Conservation (phyloP, 2,329 filamentous ascomycete species). For the Cladosporium sp. region DNA sequence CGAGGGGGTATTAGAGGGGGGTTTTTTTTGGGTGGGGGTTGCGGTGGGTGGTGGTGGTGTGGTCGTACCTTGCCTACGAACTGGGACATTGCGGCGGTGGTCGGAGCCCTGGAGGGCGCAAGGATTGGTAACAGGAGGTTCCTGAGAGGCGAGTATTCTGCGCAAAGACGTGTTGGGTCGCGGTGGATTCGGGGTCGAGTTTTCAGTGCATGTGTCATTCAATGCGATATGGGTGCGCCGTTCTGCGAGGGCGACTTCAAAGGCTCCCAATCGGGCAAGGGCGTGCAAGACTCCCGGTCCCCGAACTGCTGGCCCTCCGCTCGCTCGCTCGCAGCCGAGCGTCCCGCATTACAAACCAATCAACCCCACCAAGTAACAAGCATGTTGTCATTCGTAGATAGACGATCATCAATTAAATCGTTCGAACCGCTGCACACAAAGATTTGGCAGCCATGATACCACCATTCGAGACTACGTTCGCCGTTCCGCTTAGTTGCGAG, state of each 20-base stretch:
- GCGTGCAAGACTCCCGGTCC: background rate
- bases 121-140: background rate
- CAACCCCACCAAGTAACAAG: background rate
- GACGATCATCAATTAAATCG: background rate
- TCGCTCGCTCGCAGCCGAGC: background rate
- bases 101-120: slow-evolving; percentile 7
- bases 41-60: background rate
- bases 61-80: slow-evolving; percentile 8
- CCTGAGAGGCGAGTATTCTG: too few relatives aligned
- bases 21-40: background rate
- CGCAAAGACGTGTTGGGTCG: background rate
- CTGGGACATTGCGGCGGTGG: slow-evolving; percentile 7
- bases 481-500: slow-evolving; percentile 89
- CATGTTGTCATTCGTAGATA: slow-evolving; percentile 5
- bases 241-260: background rate
- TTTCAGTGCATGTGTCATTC: background rate
- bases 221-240: slow-evolving; percentile 2
- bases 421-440: background rate
- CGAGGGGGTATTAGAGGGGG: background rate
- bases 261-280: background rate
- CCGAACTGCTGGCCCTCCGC: background rate
- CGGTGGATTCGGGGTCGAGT: background rate
- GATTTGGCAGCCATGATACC: slow-evolving; percentile 26
- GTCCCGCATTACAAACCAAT: slow-evolving; percentile 10
- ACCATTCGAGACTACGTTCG: slow-evolving; percentile 72